Conservation (phyloP, 495 filamentous ascomycete genomes). For the Aspergillus asperescens region DNA sequence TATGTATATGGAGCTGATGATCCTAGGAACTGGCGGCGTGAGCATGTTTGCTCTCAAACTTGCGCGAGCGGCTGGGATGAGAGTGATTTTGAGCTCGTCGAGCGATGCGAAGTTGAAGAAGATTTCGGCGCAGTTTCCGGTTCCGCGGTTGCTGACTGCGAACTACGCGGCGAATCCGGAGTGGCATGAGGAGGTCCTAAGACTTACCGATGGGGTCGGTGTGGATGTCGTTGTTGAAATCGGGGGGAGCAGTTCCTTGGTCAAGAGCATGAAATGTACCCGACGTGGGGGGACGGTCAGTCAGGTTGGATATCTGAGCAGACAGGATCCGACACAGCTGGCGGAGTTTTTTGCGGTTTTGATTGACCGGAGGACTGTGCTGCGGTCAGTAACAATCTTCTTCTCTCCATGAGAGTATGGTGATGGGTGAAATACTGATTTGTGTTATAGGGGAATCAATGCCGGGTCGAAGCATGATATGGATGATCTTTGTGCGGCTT, state of each 20-base stretch:
- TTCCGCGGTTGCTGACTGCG: slow-evolving; percentile 15
- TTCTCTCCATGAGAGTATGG: neutral
- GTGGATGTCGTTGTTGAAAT: slow-evolving; percentile 40
- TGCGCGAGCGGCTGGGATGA: slow-evolving; percentile 27
- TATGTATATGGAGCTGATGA: no score
- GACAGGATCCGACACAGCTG: slow-evolving; percentile 22
- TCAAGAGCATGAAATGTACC: slow-evolving; percentile 33
- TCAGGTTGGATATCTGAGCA: slow-evolving; percentile 38
- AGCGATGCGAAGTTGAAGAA: slow-evolving; percentile 30
- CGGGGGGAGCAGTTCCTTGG: slow-evolving; percentile 29
- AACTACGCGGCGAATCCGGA: slow-evolving; percentile 31
- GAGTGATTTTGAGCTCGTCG: slow-evolving; percentile 33
- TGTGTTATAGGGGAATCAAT: slow-evolving; percentile 31
- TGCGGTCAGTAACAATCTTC: slow-evolving; percentile 17
- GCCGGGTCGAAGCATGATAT: slow-evolving; percentile 33
- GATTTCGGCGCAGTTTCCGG: slow-evolving; percentile 15
- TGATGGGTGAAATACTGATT: neutral
- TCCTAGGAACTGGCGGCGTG: slow-evolving; percentile 35
- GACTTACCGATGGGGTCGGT: slow-evolving; percentile 29
- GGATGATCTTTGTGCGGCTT: slow-evolving; percentile 30
- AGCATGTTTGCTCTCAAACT: slow-evolving; percentile 34
- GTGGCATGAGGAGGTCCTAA: slow-evolving; percentile 34
- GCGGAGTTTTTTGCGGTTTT: slow-evolving; percentile 26
- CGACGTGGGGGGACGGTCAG: slow-evolving; percentile 31
- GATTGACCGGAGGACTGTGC: slow-evolving; percentile 30